Evolutionary conservation across 176 grass and related monocot genomes (phyloP), one percentile per base, ranked within the genome.

Genomic region (sorghum (Sorghum bicolor)): DNA sequence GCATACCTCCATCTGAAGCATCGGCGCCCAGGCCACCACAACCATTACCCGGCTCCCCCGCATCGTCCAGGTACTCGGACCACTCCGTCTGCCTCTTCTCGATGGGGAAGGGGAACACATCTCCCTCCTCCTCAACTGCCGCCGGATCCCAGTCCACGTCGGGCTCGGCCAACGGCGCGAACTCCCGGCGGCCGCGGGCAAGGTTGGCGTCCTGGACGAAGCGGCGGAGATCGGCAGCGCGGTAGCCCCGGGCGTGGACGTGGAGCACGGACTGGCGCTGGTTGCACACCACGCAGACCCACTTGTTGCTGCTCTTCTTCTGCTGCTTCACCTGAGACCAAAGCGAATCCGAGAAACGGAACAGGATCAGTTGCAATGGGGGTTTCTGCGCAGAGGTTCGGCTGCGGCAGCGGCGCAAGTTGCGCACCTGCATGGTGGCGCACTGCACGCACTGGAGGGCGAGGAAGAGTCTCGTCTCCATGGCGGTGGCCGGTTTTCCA

Each of bases 131-230:
- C 16, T 66, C 33, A 24, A 32, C 67, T 13, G 24, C 40, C 33
- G 30, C 77, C 20, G 39, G 25, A 17, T 25, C 76, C 82, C 53
- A 43, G 1, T 44, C 76, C 25, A 3, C 30, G 4, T 82, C 53
- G 28, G 78, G 58, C 26, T 82, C 73, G 15, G 81, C 60, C 83
- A 58, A 40, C 3, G 90, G 80, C 29, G 64, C 24, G 60, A 47
- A 12, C 74, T 44, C 81, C 24, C 70, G 80, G 44, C 53, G 80
- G 60, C 57, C 82, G 45, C 90, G 90, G 5, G 94, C 76, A 77
- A 94, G 85, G 90, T 97, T 97, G 48, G 88, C 89, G 6, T 81
- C 92, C 86, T 94, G 94, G 57, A 97, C 94, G 83, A 94, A 97
- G 32, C 68, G 70, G 88, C 90, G 94, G 72, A 97, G 45, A 16